phyloP scores from a whole-genome alignment of 2,329 filamentous ascomycete species.

The Verticillium tricorpus region DNA sequence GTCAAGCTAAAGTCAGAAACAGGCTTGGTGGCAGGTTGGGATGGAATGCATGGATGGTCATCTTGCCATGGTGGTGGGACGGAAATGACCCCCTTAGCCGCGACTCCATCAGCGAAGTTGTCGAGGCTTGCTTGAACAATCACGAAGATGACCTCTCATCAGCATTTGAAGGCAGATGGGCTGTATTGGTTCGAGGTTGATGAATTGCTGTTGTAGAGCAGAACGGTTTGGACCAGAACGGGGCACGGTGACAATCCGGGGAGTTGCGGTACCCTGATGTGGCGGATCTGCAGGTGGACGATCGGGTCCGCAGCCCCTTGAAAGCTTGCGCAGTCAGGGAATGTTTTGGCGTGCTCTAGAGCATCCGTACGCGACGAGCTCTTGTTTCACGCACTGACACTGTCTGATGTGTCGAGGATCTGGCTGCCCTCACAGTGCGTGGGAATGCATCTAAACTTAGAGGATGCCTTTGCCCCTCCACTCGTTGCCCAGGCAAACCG shows the following conservation, averaged over 20 bases:
- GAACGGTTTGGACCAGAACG: too few species aligned
- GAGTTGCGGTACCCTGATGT: not conserved
- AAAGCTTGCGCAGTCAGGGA: not conserved
- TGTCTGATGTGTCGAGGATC: not conserved
- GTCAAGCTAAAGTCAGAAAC: not conserved
- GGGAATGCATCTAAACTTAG: not conserved
- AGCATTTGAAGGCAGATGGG: too few species aligned
- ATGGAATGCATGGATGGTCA: not conserved
- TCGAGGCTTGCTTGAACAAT: too few species aligned
- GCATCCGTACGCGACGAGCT: not conserved
- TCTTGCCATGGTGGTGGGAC: not conserved
- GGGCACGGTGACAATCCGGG: not conserved
- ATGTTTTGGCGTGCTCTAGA: not conserved
- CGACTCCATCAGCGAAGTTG: not conserved
- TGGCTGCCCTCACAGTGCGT: not conserved
- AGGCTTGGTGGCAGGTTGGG: not conserved
- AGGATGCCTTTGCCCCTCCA: not conserved
- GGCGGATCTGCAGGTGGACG: not conserved
- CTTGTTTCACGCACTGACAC: not conserved
- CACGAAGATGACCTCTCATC: not conserved
- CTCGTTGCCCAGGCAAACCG: not conserved
- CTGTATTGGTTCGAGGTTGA: too few species aligned
- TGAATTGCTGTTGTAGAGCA: too few species aligned
- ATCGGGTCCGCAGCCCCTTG: not conserved
- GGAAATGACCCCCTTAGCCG: not conserved